These are phyloP conservation scores for Aspergillus japonicus DNA, from an alignment of 2,329 filamentous ascomycete genomes.

Conservation along the genomic window DNA sequence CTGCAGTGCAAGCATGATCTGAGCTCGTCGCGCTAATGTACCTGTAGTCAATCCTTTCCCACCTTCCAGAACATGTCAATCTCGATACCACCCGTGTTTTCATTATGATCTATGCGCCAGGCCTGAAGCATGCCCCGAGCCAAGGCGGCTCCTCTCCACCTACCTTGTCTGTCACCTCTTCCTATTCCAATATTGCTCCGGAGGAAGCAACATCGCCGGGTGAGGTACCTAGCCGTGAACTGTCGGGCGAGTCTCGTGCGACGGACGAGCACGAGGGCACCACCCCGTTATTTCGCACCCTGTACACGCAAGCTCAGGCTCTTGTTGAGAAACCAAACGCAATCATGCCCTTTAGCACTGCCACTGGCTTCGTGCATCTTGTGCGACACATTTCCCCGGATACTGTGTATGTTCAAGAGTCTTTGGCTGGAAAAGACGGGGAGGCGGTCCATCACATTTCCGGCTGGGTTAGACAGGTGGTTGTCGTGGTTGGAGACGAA, in stretches of 20 bases:
- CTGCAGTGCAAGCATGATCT: background rate
- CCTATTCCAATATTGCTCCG: conserved; percentile 81
- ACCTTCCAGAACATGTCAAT: conserved; percentile 77
- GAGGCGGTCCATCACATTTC: conserved; percentile 67
- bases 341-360: conserved; percentile 83
- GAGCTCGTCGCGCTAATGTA: conserved; percentile 11
- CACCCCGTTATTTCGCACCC: conserved; percentile 68
- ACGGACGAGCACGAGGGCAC: conserved; percentile 47
- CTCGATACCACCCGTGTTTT: conserved; percentile 74
- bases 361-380: conserved; percentile 81
- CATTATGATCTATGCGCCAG: conserved; percentile 84
- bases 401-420: conserved; percentile 83
- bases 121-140: conserved; percentile 62
- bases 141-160: conserved; percentile 50
- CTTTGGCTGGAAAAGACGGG: conserved; percentile 73
- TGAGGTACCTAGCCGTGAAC: conserved; percentile 51
- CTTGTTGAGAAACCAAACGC: conserved; percentile 83
- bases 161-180: conserved; percentile 69
- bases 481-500: conserved; percentile 59
- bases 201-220: conserved; percentile 57
- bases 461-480: conserved; percentile 60
- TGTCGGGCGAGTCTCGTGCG: conserved; percentile 38
- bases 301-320: conserved; percentile 74
- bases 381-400: conserved; percentile 82
- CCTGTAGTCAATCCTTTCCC: conserved; percentile 75